Evolutionary conservation across 805 yeast species (phyloP), one percentile per base, ranked within the genome.

Genomic region (Ogataea paradorogensis): DNA sequence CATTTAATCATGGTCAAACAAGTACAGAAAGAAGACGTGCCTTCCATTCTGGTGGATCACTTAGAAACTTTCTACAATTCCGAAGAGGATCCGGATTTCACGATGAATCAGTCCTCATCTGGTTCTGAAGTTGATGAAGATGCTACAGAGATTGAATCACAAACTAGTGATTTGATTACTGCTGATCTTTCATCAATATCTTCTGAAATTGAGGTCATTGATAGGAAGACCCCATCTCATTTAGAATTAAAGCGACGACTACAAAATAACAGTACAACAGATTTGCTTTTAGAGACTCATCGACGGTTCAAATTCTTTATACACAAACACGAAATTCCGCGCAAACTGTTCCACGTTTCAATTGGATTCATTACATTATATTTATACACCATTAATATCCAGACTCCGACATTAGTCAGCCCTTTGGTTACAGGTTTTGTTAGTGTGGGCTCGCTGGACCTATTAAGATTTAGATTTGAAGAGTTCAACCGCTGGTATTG

Each of bases 341-440:
- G 99, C 55, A 93, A 93, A 61, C 65, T 76, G 3, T 78, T 93
- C 44, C 99, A 93, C 61, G 84, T 91, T 7, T 83, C 93, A 1
- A 88, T 90, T 34, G 99, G 97, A 0, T 74, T 89, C 47, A 51
- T 90, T 30, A 82, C 97, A 2, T 62, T 93, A 27, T 82, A 74
- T 52, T 65, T 87, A 24, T 91, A 89, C 60, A 72, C 84, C 0
- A 56, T 63, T 29, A 89, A 90, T 8, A 66, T 72, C 9, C 72
- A 75, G 44, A 74, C 74, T 14, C 57, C 61, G 5, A 72, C 76
- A 45, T 74, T 90, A n/a, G 74, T 82, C 9, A 63, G 71, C 15
- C 84, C 84, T 0, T 69, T 90, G 33, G 58, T 69, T 2, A 57
- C 73, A 4, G 73, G 82, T 11, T 79, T 89, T 43, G 62, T 69